Base-by-base conservation (phyloP, 129 eudicot species). In the Calendula officinalis region DNA sequence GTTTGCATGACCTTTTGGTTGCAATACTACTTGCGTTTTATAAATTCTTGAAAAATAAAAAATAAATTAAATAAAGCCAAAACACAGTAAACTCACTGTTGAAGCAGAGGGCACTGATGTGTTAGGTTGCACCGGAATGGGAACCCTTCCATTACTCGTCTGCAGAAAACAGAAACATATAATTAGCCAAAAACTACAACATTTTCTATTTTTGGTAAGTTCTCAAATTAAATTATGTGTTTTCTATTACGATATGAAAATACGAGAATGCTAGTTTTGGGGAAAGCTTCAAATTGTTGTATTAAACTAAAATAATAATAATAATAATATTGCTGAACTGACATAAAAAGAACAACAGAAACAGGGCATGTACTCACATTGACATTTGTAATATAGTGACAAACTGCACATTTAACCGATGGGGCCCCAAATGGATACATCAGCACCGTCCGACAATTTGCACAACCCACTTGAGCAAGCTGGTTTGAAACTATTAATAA, bases 351-450 rank as follows among this genome's bases (percentile, higher is more conserved):
- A 7, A 52, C 2, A 17, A 38, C 22, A 54, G 33, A 47, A 45
- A 27, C 16, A 34, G 15, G 36, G 30, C 5, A 7, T 7, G 44
- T 51, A 82, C 88, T 84, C 75, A 84, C 91, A 65, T 78, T 85
- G 59, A 88, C 89, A 64, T 84, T 84, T 14, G 96, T 84, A 76
- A 88, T 78, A 56, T 65, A 82, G 60, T 88, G 89, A 76, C 96
- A 88, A 69, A 88, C 71, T 30, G 91, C 91, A 60, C 96, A 88
- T 75, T 82, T 88, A 50, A 88, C 96, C 0, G 96, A 88, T 1
- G 89, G 89, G 15, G 96, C 89, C 56, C 96, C 96, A 66, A 65
- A 81, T 36, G 91, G 96, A 77, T 88, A 88, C 96, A 88, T 88
- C 65, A 88, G 71, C 65, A 73, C 69, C 8, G 82, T 84, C 57